Base-by-base conservation (phyloP, 345 rosid genomes). In the Durio zibethinus region DNA sequence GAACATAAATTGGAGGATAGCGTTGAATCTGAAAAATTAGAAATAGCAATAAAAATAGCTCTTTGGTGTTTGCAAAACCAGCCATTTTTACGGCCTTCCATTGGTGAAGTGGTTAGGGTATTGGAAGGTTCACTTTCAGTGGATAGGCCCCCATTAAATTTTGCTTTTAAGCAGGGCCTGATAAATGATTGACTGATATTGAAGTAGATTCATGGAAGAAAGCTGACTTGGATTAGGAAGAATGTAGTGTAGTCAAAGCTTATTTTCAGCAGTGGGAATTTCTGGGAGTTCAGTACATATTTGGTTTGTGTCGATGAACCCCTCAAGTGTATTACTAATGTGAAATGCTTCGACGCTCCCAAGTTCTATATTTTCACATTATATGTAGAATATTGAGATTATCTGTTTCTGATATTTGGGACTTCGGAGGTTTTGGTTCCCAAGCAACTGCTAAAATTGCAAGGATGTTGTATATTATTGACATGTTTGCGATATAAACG, bases 81-180 rank as follows among this genome's bases (percentile, higher is more conserved):
- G 45, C 82, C 87, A 10, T 85, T 82, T 76, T 75, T 85, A 43
- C 78, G 85, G 31, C 87, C 87, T 76, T 82, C 85, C 74, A 85
- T 85, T 23, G 77, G 75, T 4, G 87, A 85, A 76, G 85, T 85
- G 50, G 83, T 82, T 56, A 85, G 82, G 84, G 80, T 85, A 73
- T 80, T 85, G 65, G 87, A 82, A 85, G 85, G 84, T 78, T 65
- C 87, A 72, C 81, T 82, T 43, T 85, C 85, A 4, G 82, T 85
- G 23, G 87, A 85, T 78, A 85, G 82, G 76, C 87, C 85, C 52
- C 87, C 85, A 12, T 72, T 36, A 7, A 57, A n/a, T 33, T 76
- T 76, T 73, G 50, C 62, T 52, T 70, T 68, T 71, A 38, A 74
- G 72, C 57, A 70, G 61, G 81, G 66, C 27, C 60, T 53, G 65